Evolutionary conservation across 306 rosid genomes (phyloP).

Genomic region (Castanopsis chinensis): DNA sequence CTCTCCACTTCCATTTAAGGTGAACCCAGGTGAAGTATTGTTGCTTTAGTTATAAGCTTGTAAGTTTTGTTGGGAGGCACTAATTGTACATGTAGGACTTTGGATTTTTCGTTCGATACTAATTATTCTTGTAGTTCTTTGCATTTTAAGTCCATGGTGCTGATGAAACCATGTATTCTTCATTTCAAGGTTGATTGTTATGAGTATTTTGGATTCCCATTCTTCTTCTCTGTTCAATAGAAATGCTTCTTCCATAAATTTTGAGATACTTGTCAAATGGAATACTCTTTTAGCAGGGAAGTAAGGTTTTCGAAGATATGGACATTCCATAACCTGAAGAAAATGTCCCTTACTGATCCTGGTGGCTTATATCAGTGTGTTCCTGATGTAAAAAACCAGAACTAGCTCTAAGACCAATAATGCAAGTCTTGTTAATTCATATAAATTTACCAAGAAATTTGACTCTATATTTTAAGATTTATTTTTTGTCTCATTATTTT

Average conservation of each 20-base stretch:
- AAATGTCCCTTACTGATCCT: background rate
- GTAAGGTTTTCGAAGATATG: background rate
- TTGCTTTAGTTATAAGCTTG: slow-evolving; percentile 4
- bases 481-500: background rate
- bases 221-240: background rate
- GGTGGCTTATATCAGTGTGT: background rate
- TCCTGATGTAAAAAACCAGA: background rate
- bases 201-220: background rate
- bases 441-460: background rate
- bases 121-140: background rate
- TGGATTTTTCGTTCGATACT: background rate
- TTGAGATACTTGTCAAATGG: background rate
- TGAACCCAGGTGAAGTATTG: slow-evolving; percentile 64
- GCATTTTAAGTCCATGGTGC: background rate
- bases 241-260: background rate
- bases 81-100: background rate
- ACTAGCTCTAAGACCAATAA: background rate
- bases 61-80: background rate
- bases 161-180: background rate
- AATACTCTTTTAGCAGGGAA: background rate
- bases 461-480: background rate
- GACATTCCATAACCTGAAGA: background rate
- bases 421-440: background rate
- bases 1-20: slow-evolving; percentile 67
- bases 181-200: background rate